phyloP scores from a whole-genome alignment of 2,329 filamentous ascomycete species.

The Gaeumannomyces sp. region DNA sequence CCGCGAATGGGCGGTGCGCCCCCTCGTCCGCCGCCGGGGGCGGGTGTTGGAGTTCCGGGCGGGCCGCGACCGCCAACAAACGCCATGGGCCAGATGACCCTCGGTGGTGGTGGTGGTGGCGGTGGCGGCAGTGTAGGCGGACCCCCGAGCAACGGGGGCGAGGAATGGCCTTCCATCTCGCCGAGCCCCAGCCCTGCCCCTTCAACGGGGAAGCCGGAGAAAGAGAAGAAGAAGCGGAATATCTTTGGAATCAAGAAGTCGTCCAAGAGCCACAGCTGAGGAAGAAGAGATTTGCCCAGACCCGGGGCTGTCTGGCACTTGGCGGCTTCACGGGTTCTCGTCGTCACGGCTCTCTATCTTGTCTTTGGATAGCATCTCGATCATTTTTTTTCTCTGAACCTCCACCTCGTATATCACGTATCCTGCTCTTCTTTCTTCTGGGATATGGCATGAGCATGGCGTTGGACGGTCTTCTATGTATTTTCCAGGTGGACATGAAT shows the following conservation, averaged over 20 bases:
- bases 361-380: not conserved
- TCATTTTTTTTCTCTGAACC: not conserved
- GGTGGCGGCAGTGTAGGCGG: slow-evolving; percentile 18
- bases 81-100: slow-evolving; percentile 49
- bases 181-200: slow-evolving; percentile 14
- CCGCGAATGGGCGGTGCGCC: slow-evolving; percentile 5
- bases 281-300: not conserved
- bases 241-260: slow-evolving; percentile 29
- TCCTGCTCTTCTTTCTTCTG: not conserved
- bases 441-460: not conserved
- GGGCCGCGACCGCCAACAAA: slow-evolving; percentile 42
- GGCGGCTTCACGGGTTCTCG: not conserved
- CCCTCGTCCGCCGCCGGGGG: slow-evolving; percentile 18
- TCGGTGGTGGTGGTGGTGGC: slow-evolving; percentile 29
- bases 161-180: slow-evolving; percentile 17
- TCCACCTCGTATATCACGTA: not conserved
- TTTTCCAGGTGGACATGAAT: not conserved
- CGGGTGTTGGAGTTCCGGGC: slow-evolving; percentile 28
- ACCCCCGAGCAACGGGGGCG: slow-evolving; percentile 12
- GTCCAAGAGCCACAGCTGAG: slow-evolving; percentile 8
- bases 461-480: not conserved
- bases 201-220: slow-evolving; percentile 31
- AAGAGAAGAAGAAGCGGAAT: slow-evolving; percentile 30
- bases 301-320: not conserved
- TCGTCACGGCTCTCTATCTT: not conserved